Base-by-base conservation (phyloP, 139 green algal species). In the Gonium pectorale region DNA sequence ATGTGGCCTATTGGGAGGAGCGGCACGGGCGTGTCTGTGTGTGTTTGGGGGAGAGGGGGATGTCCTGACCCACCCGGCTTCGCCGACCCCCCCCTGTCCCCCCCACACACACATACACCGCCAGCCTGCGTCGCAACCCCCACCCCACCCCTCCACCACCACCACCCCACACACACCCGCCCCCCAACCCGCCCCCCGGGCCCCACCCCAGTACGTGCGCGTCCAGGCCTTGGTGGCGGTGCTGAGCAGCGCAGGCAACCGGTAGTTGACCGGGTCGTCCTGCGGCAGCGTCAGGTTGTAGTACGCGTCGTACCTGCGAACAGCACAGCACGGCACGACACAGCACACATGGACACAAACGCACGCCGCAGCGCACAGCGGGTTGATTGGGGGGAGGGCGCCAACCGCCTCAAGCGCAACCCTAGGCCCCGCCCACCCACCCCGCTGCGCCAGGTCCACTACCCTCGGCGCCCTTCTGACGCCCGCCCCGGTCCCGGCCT, bases 301-400 rank as follows among this genome's bases (percentile, higher is more conserved):
- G 43, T 81, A 92, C 21, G 72, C 80, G 70, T 91, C 89, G 26
- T 81, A 81, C 33, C 70, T 79, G 81, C 51, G 3, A 63, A 87
- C n/a, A n/a, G n/a, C n/a, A n/a, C n/a, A n/a, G n/a, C n/a, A n/a
- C n/a, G n/a, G n/a, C n/a, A n/a, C n/a, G n/a, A n/a, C n/a, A n/a
- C n/a, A n/a, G n/a, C n/a, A n/a, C n/a, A n/a, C n/a, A n/a, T n/a
- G n/a, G n/a, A n/a, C n/a, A n/a, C n/a, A n/a, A n/a, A n/a, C n/a
- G n/a, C n/a, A n/a, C n/a, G n/a, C n/a, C n/a, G n/a, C n/a, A 49
- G 71, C 33, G 85, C 91, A 89, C 0, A 91, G 15, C 26, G 56
- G 71, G 77, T 86, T 62, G 27, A 64, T 11, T 40, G 40, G 70
- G 44, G 31, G 51, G 41, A 29, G 33, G 59, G 21, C 27, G n/a